Percentiles rank a stretch among this genome's conserved stretches.
Conservation (phyloP, 495 filamentous ascomycete species). For the Talaromyces proteolyticus region DNA sequence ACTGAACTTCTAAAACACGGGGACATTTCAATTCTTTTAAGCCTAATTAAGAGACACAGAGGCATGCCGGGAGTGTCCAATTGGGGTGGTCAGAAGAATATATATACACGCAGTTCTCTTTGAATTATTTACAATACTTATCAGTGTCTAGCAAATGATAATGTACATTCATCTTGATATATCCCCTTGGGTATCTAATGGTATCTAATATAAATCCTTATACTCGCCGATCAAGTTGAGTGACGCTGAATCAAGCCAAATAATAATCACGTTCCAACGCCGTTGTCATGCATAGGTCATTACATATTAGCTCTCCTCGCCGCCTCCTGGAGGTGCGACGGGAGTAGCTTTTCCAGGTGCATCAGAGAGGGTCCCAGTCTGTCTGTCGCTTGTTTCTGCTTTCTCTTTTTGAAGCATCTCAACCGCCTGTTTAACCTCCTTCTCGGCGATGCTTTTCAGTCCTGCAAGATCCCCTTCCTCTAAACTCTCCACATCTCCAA, state of each 20-base stretch:
- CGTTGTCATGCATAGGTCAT: background rate
- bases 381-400: too few relatives aligned
- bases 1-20: too few relatives aligned
- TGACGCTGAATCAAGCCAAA: background rate
- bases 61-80: too few relatives aligned
- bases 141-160: too few relatives aligned
- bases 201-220: background rate
- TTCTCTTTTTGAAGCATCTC: conserved; percentile 12
- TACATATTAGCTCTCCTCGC: background rate
- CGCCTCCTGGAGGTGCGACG: background rate
- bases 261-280: background rate
- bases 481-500: conserved; percentile 53
- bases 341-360: background rate
- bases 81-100: too few relatives aligned
- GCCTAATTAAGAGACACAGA: too few relatives aligned
- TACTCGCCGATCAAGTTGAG: background rate
- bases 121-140: too few relatives aligned
- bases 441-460: conserved; percentile 64
- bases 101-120: too few relatives aligned
- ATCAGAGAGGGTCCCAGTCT: background rate
- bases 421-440: conserved; percentile 69
- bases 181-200: background rate
- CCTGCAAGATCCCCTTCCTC: conserved; percentile 50
- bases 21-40: too few relatives aligned
- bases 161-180: background rate